Evolutionary conservation across 345 rosid species (phyloP).

Genomic region (Cardamine occulta): DNA sequence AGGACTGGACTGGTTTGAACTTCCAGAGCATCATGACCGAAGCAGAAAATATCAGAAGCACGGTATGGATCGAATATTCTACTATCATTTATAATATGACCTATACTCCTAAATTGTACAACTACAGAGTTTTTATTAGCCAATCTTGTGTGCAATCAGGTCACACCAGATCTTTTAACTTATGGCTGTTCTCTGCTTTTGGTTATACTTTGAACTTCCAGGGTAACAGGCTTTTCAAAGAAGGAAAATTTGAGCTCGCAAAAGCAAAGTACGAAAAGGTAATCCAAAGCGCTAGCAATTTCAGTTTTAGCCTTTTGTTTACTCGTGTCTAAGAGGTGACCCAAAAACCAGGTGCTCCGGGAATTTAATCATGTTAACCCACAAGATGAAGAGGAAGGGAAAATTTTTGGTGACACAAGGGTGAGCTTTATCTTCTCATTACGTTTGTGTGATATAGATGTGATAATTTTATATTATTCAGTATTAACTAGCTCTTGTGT

Average conservation of each 20-base stretch:
- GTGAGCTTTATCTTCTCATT: constrained; percentile 49
- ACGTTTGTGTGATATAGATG: neutral
- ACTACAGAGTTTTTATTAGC: constrained; percentile 23
- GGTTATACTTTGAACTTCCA: constrained; percentile 48
- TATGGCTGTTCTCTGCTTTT: constrained; percentile 9
- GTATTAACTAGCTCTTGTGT: constrained; percentile 2
- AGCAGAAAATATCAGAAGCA: constrained; percentile 82
- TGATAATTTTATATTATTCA: neutral
- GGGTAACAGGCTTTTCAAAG: constrained; percentile 96
- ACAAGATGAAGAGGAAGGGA: constrained; percentile 95
- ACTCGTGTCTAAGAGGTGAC: constrained; percentile 18
- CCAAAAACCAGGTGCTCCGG: constrained; percentile 67
- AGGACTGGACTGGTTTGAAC: constrained; percentile 99
- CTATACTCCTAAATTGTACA: neutral
- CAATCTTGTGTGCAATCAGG: constrained; percentile 13
- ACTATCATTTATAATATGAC: neutral
- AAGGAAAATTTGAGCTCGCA: constrained; percentile 94
- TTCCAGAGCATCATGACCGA: constrained; percentile 91
- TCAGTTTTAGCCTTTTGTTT: constrained; percentile 24
- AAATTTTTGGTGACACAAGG: constrained; percentile 70
- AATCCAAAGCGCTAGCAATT: neutral
- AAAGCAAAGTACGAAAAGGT: constrained; percentile 98
- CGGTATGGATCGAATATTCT: constrained; percentile 52
- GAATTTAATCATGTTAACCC: constrained; percentile 98
- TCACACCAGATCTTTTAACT: constrained; percentile 4